Evolutionary conservation across 148 eudicot species (phyloP).

Genomic region (Beta vulgaris): DNA sequence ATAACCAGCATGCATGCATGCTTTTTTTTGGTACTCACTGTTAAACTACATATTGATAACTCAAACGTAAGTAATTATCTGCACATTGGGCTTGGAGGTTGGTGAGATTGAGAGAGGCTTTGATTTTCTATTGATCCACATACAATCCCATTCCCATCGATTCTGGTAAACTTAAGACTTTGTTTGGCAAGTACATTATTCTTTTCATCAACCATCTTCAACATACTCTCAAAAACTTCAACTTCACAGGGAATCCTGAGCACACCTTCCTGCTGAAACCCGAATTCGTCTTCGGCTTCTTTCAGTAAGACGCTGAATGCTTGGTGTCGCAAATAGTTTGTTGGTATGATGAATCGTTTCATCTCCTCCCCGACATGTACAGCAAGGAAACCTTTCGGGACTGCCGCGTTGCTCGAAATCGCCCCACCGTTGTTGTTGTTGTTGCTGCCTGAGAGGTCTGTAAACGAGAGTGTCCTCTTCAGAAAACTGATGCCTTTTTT

Average conservation of each 20-base stretch:
- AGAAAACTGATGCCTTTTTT: neutral
- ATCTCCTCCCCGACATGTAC: constrained; percentile 40
- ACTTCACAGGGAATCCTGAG: constrained; percentile 41
- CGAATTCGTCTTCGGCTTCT: constrained; percentile 41
- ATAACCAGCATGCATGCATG: neutral
- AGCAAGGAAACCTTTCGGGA: constrained; percentile 38
- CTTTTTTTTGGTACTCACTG: too few relatives aligned
- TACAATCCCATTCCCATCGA: constrained; percentile 24
- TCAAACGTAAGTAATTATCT: too few relatives aligned
- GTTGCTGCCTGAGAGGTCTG: neutral
- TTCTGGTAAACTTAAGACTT: constrained; percentile 6
- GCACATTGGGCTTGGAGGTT: constrained; percentile 35
- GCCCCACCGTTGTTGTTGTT: too few relatives aligned
- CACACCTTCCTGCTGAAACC: constrained; percentile 38
- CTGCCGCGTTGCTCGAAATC: constrained; percentile 19
- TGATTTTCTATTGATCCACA: constrained; percentile 26
- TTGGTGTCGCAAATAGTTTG: constrained; percentile 31
- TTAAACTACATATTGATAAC: too few relatives aligned
- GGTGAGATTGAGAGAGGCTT: constrained; percentile 17
- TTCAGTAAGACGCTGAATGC: constrained; percentile 33
- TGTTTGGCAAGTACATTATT: constrained; percentile 3
- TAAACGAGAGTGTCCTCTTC: constrained; percentile 15
- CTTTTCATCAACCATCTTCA: constrained; percentile 21
- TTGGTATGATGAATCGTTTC: constrained; percentile 36
- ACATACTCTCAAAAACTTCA: constrained; percentile 27